phyloP scores from a whole-genome alignment of 371 early-diverging fungal species.

The Mucor piriformis region DNA sequence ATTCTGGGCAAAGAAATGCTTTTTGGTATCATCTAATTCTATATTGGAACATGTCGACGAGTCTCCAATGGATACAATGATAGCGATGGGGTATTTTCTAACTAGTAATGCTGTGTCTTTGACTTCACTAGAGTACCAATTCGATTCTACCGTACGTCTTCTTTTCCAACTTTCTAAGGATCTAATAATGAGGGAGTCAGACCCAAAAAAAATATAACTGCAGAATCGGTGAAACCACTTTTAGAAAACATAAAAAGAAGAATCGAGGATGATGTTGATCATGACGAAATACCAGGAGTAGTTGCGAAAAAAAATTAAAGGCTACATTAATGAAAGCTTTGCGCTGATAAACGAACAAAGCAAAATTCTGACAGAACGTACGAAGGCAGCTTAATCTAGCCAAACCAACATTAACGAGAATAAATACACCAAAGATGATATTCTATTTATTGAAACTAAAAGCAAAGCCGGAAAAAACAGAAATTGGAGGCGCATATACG shows the following conservation, averaged over 20 bases:
- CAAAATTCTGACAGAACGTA: too few relatives aligned
- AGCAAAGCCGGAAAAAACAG: too few relatives aligned
- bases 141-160: constrained; percentile 13
- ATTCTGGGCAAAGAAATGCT: constrained; percentile 15
- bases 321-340: background rate
- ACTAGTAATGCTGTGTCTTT: constrained; percentile 15
- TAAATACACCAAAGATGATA: too few relatives aligned
- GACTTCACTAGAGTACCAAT: constrained; percentile 11
- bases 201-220: constrained; percentile 6
- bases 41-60: background rate
- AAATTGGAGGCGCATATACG: too few relatives aligned
- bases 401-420: too few relatives aligned
- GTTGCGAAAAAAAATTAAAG: constrained; percentile 11
- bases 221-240: constrained; percentile 13
- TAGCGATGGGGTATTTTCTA: constrained; percentile 9
- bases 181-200: constrained; percentile 12
- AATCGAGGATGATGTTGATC: constrained; percentile 16
- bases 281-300: constrained; percentile 10
- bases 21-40: constrained; percentile 5
- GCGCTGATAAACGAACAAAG: too few relatives aligned
- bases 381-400: too few relatives aligned
- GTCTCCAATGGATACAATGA: constrained; percentile 2
- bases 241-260: constrained; percentile 18
- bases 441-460: too few relatives aligned
- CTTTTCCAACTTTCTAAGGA: constrained; percentile 11